Percentiles rank a stretch among this genome's conserved stretches.
Conservation (phyloP, 371 early-diverging fungal species). For the Rhizopus stolonifer region DNA sequence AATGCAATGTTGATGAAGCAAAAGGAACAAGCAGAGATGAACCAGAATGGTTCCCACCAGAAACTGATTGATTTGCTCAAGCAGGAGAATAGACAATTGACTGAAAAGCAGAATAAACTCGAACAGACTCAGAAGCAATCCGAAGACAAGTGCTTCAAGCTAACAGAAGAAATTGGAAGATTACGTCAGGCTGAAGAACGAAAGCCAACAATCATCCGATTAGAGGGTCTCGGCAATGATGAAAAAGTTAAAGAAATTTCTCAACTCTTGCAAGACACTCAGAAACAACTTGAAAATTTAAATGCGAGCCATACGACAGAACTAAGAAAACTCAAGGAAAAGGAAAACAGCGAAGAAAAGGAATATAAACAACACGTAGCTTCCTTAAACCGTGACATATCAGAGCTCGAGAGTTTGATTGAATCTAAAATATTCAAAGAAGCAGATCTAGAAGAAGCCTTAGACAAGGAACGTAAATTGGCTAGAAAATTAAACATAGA, state of each 20-base stretch:
- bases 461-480: slow-evolving; percentile 54
- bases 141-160: slow-evolving; percentile 68
- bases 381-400: slow-evolving; percentile 65
- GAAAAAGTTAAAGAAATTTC: slow-evolving; percentile 36
- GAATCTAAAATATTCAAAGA: slow-evolving; percentile 80
- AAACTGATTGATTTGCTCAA: slow-evolving; percentile 34
- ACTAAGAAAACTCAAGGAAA: slow-evolving; percentile 54
- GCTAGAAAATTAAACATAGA: slow-evolving; percentile 53
- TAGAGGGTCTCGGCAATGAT: slow-evolving; percentile 31
- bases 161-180: slow-evolving; percentile 76
- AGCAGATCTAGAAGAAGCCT: slow-evolving; percentile 69
- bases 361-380: slow-evolving; percentile 61
- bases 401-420: slow-evolving; percentile 67
- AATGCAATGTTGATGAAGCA: slow-evolving; percentile 46
- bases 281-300: slow-evolving; percentile 53
- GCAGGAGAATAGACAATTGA: slow-evolving; percentile 54
- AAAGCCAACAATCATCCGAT: slow-evolving; percentile 5
- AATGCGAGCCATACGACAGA: slow-evolving; percentile 52
- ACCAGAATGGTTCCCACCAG: slow-evolving; percentile 25
- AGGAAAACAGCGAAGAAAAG: slow-evolving; percentile 54
- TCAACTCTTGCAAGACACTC: slow-evolving; percentile 46
- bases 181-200: slow-evolving; percentile 58
- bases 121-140: slow-evolving; percentile 64
- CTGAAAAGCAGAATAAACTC: slow-evolving; percentile 51
- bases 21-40: slow-evolving; percentile 46